Percentiles rank a stretch among this genome's conserved stretches.
These are phyloP conservation scores for Fraxinus paxiana DNA, from an alignment of 305 asterid species.

Conservation along the genomic window DNA sequence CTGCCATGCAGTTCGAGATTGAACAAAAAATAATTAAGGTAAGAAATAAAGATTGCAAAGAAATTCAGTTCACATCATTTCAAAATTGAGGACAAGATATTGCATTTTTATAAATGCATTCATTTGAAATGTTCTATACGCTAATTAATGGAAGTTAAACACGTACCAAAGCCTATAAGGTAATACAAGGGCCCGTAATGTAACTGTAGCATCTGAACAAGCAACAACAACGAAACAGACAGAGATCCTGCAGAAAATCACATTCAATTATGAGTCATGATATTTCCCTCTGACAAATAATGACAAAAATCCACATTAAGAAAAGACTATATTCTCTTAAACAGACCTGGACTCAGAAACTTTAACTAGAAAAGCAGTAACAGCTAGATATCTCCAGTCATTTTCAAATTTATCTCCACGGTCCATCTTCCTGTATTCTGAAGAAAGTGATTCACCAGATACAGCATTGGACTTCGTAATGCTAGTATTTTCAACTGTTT, in stretches of 20 bases:
- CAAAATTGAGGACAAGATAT: conserved; percentile 1
- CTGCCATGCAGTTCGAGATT: conserved; percentile 35
- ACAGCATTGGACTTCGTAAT: conserved; percentile 22
- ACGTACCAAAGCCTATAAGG: conserved; percentile 75
- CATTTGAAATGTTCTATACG: conserved; percentile 3
- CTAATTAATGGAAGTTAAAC: conserved; percentile 13
- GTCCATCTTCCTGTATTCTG: conserved; percentile 29
- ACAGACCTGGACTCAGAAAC: conserved; percentile 63
- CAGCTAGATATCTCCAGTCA: conserved; percentile 94
- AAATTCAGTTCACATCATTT: not conserved
- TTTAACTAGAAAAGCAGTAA: conserved; percentile 85
- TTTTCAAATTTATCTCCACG: conserved; percentile 58
- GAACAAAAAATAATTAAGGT: not conserved
- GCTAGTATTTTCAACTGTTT: conserved; percentile 28
- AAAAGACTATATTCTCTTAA: conserved; percentile 13
- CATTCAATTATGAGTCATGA: conserved; percentile 2
- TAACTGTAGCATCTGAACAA: conserved; percentile 88
- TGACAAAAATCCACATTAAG: conserved; percentile 1
- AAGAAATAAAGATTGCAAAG: conserved; percentile 19
- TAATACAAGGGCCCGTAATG: conserved; percentile 79
- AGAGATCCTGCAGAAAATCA: conserved; percentile 53
- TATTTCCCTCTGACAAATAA: conserved; percentile 11
- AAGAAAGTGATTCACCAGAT: conserved; percentile 33
- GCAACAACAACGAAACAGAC: conserved; percentile 80
- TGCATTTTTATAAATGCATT: not conserved